phyloP scores from a whole-genome alignment of 1,139 yeast species.

The Hanseniaspora uvarum region DNA sequence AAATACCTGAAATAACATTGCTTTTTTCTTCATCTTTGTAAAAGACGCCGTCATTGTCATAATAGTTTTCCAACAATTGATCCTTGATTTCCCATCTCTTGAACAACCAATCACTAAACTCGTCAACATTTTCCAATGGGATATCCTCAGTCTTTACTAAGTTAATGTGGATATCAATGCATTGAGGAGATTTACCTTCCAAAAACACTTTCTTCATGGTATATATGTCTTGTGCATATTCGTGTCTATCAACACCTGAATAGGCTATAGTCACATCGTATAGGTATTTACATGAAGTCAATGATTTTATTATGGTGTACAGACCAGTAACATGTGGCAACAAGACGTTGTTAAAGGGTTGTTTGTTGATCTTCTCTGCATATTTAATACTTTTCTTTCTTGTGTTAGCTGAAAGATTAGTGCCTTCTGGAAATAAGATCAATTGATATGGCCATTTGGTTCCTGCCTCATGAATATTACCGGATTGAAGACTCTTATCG shows the following conservation, averaged over 20 bases:
- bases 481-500: conserved; percentile 12
- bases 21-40: conserved; percentile 19
- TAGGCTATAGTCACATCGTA: conserved; percentile 83
- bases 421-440: conserved; percentile 87
- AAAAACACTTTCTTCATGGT: conserved; percentile 56
- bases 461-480: conserved; percentile 33
- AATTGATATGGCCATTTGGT: conserved; percentile 42
- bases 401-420: conserved; percentile 66
- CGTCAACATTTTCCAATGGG: conserved; percentile 50
- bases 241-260: conserved; percentile 50
- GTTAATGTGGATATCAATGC: conserved; percentile 55
- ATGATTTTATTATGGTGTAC: conserved; percentile 50
- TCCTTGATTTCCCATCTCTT: conserved; percentile 77
- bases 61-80: conserved; percentile 46
- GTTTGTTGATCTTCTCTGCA: conserved; percentile 42
- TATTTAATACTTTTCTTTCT: conserved; percentile 46
- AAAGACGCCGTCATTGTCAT: conserved; percentile 48
- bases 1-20: conserved; percentile 22
- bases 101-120: conserved; percentile 68
- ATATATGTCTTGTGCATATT: conserved; percentile 70
- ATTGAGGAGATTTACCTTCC: conserved; percentile 59
- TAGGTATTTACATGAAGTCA: conserved; percentile 55
- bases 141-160: conserved; percentile 51
- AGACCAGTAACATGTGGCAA: conserved; percentile 79
- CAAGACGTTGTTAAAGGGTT: conserved; percentile 51